Evolutionary conservation across 140 eudicot species (phyloP), one percentile per base, ranked within the genome.

Genomic region (Cichorium intybus): DNA sequence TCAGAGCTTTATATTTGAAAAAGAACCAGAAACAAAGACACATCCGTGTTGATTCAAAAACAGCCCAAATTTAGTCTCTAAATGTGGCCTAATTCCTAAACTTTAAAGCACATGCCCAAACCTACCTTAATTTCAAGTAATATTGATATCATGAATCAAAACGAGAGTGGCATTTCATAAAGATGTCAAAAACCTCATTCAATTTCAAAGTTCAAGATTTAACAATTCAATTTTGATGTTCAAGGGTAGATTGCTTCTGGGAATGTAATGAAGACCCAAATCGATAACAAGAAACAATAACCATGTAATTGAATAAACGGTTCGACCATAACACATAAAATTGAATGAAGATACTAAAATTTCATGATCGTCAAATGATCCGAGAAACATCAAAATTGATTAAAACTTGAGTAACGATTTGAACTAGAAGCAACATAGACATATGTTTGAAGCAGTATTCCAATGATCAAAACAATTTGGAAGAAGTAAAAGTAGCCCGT

Each of bases 21-120:
- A 39, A 14, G 16, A 39, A 39, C 47, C 47, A 39, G 47, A 39
- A 39, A n/a, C n/a, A n/a, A 39, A 39, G 4, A 39, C 6, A 11
- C 16, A 39, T 5, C 47, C 16, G 17, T 39, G 47, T 39, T 39
- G 3, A 12, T 39, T 11, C 3, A 3, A 18, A 24, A 59, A 60
- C 7, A n/a, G 14, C 67, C 67, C 39, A 41, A 15, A 41, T 15
- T 16, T 23, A 43, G 55, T 62, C 54, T 39, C 68, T n/a, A 41
- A 41, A 41, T 37, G 39, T 52, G 28, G 39, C 10, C 1, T 3
- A 10, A 35, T 35, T 35, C 10, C 14, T 39, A 11, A 16, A 39
- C 17, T 6, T 39, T 14, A 6, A 39, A 39, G 47, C 47, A 39
- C 47, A 39, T 39, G 47, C 16, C 3, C 12, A 3, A 39, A 31